phyloP scores from a whole-genome alignment of 768 basidiomycete genomes.

The Fistulinella prunicolor region DNA sequence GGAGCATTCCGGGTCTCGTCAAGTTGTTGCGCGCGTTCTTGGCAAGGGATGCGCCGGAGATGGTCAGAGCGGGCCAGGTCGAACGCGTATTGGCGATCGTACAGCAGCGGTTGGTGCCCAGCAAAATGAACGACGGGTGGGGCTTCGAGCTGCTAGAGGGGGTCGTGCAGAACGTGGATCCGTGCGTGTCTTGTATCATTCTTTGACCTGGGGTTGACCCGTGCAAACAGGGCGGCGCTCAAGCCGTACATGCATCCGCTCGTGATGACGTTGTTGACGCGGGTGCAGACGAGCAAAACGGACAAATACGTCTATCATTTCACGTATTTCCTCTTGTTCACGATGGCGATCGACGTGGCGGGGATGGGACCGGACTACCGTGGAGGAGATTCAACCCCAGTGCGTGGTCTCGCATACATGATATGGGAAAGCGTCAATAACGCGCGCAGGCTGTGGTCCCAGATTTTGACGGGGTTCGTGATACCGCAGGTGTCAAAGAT shows the following conservation, averaged over 20 bases:
- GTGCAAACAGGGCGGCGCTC: constrained; percentile 49
- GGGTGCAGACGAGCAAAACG: constrained; percentile 87
- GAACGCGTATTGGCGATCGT: constrained; percentile 79
- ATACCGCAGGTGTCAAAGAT: constrained; percentile 79
- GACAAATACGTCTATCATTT: constrained; percentile 85
- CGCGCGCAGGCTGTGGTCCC: constrained; percentile 80
- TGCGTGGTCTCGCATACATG: constrained; percentile 38
- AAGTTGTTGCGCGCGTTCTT: constrained; percentile 85
- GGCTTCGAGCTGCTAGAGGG: constrained; percentile 87
- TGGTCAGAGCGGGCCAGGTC: constrained; percentile 70
- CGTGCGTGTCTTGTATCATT: constrained; percentile 50
- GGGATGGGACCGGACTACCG: constrained; percentile 75
- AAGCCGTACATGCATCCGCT: constrained; percentile 72
- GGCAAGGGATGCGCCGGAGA: constrained; percentile 59
- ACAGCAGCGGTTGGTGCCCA: constrained; percentile 87
- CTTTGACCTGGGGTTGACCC: background rate
- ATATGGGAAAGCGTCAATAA: no score
- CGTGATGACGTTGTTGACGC: constrained; percentile 74
- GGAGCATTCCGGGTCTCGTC: constrained; percentile 91
- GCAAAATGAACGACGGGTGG: constrained; percentile 84
- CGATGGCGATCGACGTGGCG: constrained; percentile 69
- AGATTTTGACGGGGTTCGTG: constrained; percentile 73
- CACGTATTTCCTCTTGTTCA: constrained; percentile 72
- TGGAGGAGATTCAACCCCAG: constrained; percentile 86
- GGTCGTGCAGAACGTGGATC: constrained; percentile 66